A percentile compares a stretch with the other conserved stretches of the same genome.
Evolutionary conservation across 179 eudicot species (phyloP).

Genomic region (Beta corolliflora): DNA sequence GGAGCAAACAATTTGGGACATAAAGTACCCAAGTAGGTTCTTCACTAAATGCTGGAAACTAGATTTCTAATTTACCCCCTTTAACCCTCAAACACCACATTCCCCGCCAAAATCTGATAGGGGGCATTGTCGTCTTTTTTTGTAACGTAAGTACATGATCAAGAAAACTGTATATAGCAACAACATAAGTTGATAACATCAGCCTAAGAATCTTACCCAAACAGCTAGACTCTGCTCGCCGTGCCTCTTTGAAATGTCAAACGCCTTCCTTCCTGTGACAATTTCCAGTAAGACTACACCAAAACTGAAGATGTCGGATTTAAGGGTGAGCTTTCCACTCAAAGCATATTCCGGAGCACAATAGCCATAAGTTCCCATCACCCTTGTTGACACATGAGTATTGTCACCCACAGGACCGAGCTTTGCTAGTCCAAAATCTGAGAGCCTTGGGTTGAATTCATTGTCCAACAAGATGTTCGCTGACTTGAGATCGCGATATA

Average conservation of each 20-base stretch:
- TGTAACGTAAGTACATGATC: too few relatives aligned
- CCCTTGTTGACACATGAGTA: constrained; percentile 86
- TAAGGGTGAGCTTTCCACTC: constrained; percentile 73
- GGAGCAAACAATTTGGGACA: too few relatives aligned
- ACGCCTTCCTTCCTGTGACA: constrained; percentile 75
- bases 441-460: constrained; percentile 76
- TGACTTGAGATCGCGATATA: constrained; percentile 88
- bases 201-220: constrained; percentile 53
- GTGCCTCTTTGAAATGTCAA: constrained; percentile 42
- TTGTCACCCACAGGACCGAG: constrained; percentile 88
- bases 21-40: too few relatives aligned
- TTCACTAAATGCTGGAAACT: too few relatives aligned
- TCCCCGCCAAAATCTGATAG: too few relatives aligned
- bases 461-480: constrained; percentile 84
- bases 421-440: constrained; percentile 94
- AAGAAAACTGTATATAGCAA: too few relatives aligned
- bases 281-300: constrained; percentile 87
- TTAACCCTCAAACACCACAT: too few relatives aligned
- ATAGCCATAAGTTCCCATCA: constrained; percentile 95
- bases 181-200: neutral
- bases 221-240: constrained; percentile 66
- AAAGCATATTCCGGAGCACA: constrained; percentile 95
- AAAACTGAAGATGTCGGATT: constrained; percentile 88
- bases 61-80: too few relatives aligned
- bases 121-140: too few relatives aligned